Evolutionary conservation across 495 filamentous ascomycete genomes (phyloP).

Genomic region (Extremus antarcticus): DNA sequence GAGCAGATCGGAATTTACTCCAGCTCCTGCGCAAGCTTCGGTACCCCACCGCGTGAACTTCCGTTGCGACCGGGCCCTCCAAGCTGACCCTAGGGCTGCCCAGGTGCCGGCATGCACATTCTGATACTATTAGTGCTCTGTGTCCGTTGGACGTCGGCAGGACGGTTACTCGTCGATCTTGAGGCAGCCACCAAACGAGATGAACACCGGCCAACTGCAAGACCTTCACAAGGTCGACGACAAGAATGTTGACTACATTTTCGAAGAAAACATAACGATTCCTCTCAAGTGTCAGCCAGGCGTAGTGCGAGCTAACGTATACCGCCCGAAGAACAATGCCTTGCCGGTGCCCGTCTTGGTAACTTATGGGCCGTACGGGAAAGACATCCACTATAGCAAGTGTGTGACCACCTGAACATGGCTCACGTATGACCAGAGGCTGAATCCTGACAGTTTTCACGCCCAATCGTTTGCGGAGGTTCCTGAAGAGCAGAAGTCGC

Average conservation of each 20-base stretch:
- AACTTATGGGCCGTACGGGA: conserved; percentile 55
- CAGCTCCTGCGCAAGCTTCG: no score
- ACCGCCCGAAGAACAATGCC: conserved; percentile 20
- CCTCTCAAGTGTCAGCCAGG: conserved; percentile 11
- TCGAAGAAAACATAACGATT: conserved; percentile 30
- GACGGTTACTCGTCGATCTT: no score
- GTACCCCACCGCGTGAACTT: no score
- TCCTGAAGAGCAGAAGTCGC: conserved; percentile 34
- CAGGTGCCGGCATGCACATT: no score
- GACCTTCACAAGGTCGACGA: background rate
- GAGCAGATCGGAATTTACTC: no score
- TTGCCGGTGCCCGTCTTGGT: conserved; percentile 38
- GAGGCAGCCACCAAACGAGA: no score
- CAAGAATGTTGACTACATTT: conserved; percentile 19
- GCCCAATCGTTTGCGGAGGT: conserved; percentile 38
- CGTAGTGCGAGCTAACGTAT: conserved; percentile 23
- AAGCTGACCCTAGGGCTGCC: no score
- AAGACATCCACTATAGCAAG: conserved; percentile 45
- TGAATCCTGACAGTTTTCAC: conserved; percentile 29
- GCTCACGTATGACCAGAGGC: background rate
- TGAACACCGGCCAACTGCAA: no score
- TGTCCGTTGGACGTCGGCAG: no score
- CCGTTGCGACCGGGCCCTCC: no score
- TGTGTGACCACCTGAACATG: conserved; percentile 17
- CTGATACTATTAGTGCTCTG: no score